Evolutionary conservation across 768 basidiomycete species (phyloP), one percentile per base, ranked within the genome.

Genomic region (Termitomyces sp.): DNA sequence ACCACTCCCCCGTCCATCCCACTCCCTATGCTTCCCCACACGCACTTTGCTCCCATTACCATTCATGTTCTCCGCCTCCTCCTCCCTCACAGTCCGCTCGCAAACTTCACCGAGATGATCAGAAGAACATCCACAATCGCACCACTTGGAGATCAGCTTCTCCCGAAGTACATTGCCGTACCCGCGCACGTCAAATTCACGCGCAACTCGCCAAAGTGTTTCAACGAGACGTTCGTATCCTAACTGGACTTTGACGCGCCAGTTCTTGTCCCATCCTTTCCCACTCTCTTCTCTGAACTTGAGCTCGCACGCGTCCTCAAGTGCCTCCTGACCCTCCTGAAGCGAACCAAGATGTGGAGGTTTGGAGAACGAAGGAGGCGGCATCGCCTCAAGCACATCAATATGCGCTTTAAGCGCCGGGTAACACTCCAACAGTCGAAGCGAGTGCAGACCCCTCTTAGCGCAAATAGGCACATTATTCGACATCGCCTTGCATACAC

Each of bases 111-210:
- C 84, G 12, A 89, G 72, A 64, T 89, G 86, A 66, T 88, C 87
- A 28, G 87, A 88, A 48, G 86, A 88, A 65, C 87, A 89, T 1
- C 87, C 87, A 69, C 87, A 89, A 57, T 88, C 87, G 65, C 87
- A 89, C 87, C 88, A 89, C 62, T 88, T 89, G 4, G 76, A 78
- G 12, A 83, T 84, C 52, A 89, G 68, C 68, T 89, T 89, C 61
- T 89, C 88, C 30, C 86, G 73, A 33, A 89, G 71, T 14, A 88
- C 81, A 37, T 75, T 72, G 0, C 87, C 87, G 60, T 88, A 89
- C 11, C 88, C 87, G 30, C 83, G 77, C 3, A 87, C 83, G 62
- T 87, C 85, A 58, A 88, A 88, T 63, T 89, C 87, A 31, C 79
- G 70, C 30, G 87, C 83, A 21, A 88, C 83, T 19, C 78, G 75